Evolutionary conservation across 768 basidiomycete genomes (phyloP).

Genomic region (Collybiopsis confluens): DNA sequence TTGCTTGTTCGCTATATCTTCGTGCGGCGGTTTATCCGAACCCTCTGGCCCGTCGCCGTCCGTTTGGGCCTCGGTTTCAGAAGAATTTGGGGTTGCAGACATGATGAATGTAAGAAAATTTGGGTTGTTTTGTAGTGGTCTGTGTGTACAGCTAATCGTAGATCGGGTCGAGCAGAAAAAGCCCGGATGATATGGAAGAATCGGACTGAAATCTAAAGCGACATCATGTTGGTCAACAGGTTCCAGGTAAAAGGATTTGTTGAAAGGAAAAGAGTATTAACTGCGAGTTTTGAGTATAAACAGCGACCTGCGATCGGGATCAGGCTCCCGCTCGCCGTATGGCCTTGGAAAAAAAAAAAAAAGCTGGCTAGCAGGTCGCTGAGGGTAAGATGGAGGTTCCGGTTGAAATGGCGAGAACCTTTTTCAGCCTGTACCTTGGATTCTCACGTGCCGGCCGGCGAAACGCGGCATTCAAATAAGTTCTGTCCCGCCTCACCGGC

Average conservation of each 20-base stretch:
- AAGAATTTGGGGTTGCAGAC: slow-evolving; percentile 1
- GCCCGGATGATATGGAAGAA: slow-evolving; percentile 1
- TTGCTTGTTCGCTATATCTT: slow-evolving; percentile 4
- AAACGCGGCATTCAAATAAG: no score
- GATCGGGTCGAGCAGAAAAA: background rate
- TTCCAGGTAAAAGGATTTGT: slow-evolving; percentile 3
- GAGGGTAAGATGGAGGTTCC: background rate
- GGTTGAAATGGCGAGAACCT: background rate
- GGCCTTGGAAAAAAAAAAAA: background rate
- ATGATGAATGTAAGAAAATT: background rate
- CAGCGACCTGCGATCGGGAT: slow-evolving; percentile 7
- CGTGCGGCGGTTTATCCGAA: slow-evolving; percentile 38
- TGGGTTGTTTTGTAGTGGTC: background rate
- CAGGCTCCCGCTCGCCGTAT: slow-evolving; percentile 1
- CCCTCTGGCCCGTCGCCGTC: slow-evolving; percentile 40
- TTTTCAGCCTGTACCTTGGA: background rate
- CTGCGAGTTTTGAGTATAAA: background rate
- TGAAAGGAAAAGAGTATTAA: slow-evolving; percentile 7
- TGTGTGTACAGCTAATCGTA: background rate
- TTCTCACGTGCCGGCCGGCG: background rate
- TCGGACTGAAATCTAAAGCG: slow-evolving; percentile 8
- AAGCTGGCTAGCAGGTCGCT: background rate
- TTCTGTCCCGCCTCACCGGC: no score
- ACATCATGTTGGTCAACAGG: slow-evolving; percentile 10
- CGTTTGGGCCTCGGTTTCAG: slow-evolving; percentile 31